Base-by-base conservation (phyloP, 805 yeast species). In the Cyberlindnera mycetangii region DNA sequence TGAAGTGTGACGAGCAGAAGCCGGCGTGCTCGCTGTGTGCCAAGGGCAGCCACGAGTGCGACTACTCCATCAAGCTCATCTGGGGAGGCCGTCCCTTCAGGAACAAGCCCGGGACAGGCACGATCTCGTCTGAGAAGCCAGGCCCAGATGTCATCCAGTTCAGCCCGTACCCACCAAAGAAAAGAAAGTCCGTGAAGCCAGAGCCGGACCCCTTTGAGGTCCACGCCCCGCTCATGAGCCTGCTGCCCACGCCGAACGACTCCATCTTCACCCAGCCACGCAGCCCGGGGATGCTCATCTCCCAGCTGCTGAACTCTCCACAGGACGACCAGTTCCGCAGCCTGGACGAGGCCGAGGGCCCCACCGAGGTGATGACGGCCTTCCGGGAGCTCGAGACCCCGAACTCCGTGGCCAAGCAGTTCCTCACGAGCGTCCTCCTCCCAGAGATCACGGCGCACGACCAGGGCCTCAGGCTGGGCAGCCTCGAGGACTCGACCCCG, bases 31-130 rank as follows among this genome's bases (percentile, higher is more conserved):
- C 72, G 0, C 70, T 74, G 45, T 85, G 95, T 58, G 32, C 56
- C 1, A 78, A 75, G 48, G 61, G 72, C 2, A 61, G 64, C 1
- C 60, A 63, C 14, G 47, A 53, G 1, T 85, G 93, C 62, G 89
- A 83, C 55, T 85, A 85, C 52, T 67, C 81, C 4, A 54, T 85
- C 9, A 76, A 72, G 48, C 65, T 85, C 25, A 74, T 79, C 0
- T 85, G 92, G 92, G 89, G 88, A 16, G 90, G 90, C 0, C 62
- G 89, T 39, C 87, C 87, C 0, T 76, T 70, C 58, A 76, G 77
- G 67, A 65, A 57, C 58, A 68, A 51, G 63, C n/a, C n/a, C n/a
- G n/a, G n/a, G n/a, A n/a, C n/a, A n/a, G n/a, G n/a, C n/a, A n/a
- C n/a, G n/a, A n/a, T n/a, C n/a, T n/a, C n/a, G n/a, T n/a, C n/a